A percentile compares a stretch with the other conserved stretches of the same genome.
These are phyloP conservation scores for Xylariaceae sp. DNA, from an alignment of 2,329 filamentous ascomycete species.

Conservation along the genomic window DNA sequence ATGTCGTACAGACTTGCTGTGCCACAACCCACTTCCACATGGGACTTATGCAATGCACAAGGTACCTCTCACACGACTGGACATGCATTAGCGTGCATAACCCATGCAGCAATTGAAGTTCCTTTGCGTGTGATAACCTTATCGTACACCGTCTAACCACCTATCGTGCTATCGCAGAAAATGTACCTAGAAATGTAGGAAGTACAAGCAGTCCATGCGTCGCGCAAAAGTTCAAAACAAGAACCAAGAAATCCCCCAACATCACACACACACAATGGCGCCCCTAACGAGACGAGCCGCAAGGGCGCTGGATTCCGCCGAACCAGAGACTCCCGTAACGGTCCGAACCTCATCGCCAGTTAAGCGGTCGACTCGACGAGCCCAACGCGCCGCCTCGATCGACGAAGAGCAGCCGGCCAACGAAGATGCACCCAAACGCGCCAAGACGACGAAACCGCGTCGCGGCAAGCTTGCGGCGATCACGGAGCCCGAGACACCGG, in stretches of 20 bases:
- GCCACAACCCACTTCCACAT: too few relatives aligned
- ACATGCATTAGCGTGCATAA: not conserved
- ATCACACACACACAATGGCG: slow-evolving; percentile 19
- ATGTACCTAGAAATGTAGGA: not conserved
- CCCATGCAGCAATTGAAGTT: not conserved
- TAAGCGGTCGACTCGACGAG: slow-evolving; percentile 17
- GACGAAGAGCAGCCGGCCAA: slow-evolving; percentile 7
- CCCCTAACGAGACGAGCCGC: slow-evolving; percentile 27
- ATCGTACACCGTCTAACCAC: not conserved
- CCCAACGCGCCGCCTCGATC: slow-evolving; percentile 20
- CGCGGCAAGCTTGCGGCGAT: slow-evolving; percentile 25
- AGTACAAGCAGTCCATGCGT: not conserved
- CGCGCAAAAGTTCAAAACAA: not conserved
- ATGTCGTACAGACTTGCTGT: too few relatives aligned
- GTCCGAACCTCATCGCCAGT: slow-evolving; percentile 8
- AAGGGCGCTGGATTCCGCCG: slow-evolving; percentile 10
- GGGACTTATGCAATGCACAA: not conserved
- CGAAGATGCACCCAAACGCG: not conserved
- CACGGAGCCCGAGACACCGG: slow-evolving; percentile 18
- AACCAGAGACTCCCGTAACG: not conserved
- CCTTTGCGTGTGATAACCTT: not conserved
- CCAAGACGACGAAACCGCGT: slow-evolving; percentile 16
- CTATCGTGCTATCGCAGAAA: not conserved
- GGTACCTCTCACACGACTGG: not conserved
- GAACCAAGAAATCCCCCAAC: not conserved